phyloP scores from a whole-genome alignment of 1,284 basidiomycete genomes.

The Ustilago crameri region DNA sequence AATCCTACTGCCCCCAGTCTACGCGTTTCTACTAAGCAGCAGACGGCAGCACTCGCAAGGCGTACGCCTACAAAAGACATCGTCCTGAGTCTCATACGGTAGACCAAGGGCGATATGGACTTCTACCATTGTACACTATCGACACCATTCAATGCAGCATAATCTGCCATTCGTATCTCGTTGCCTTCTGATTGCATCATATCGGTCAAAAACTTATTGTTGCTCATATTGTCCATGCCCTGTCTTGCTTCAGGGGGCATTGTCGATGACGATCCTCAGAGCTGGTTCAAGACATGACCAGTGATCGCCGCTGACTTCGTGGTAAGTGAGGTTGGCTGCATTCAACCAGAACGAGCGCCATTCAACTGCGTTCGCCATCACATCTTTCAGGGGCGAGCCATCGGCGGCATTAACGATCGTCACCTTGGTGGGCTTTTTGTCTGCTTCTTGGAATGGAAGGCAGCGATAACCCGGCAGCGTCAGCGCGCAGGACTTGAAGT shows the following conservation, averaged over 20 bases:
- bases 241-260: not conserved
- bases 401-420: conserved; percentile 25
- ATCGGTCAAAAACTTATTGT: not conserved
- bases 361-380: conserved; percentile 26
- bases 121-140: conserved; percentile 35
- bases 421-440: conserved; percentile 15
- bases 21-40: conserved; percentile 21
- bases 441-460: conserved; percentile 9
- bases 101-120: not conserved
- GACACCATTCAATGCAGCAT: conserved; percentile 17
- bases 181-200: not conserved
- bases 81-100: not conserved
- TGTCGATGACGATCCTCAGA: conserved; percentile 17
- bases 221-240: not conserved
- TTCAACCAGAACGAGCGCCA: conserved; percentile 33
- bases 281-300: conserved; percentile 33
- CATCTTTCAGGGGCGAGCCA: conserved; percentile 17
- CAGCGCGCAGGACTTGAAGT: conserved; percentile 42
- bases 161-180: conserved; percentile 3
- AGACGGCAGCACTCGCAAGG: not conserved
- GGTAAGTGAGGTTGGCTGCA: conserved; percentile 7
- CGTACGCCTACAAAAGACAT: not conserved
- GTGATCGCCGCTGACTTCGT: conserved; percentile 33
- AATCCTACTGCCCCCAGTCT: conserved; percentile 42
- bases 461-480: conserved; percentile 35